Base-by-base conservation (phyloP, 1,139 yeast species). In the Blastobotrys illinoisensis region DNA sequence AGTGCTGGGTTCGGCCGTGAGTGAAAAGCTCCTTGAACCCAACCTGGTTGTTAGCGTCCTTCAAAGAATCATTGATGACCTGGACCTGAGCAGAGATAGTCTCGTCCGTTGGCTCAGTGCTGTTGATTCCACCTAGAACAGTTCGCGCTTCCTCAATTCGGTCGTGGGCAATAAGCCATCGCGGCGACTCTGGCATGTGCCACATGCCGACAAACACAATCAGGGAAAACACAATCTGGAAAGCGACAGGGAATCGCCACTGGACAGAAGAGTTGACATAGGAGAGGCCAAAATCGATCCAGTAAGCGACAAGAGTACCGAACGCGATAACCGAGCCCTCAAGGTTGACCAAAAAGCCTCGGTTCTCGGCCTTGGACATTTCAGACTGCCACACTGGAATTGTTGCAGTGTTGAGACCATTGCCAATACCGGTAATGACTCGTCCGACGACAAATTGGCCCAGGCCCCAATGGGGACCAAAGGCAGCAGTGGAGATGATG, bases 341-440 rank as follows among this genome's bases (percentile, higher is more conserved):
- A 64, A 84, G 71, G 64, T 80, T 79, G 54, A 86, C 90, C 66
- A 86, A 76, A 60, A 80, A 74, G 63, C 95, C 95, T 74, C 95
- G 80, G 68, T 81, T 80, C 64, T 82, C 82, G 9, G 93, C 84
- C 59, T 78, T 77, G 26, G 91, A 82, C 79, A 85, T 80, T 71
- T 87, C 96, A 0, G 95, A 82, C 70, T 87, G 89, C 85, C 89
- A 86, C 56, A 86, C 84, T 14, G 95, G 95, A 60, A 87, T 83
- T 47, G 91, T 85, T 36, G 93, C 87, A 32, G 93, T 86, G 67
- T 83, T 84, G 69, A 85, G 67, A 63, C 95, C 95, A 61, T 85
- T 85, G 63, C 95, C 96, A 45, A 85, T 59, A 63, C 96, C 96
- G 14, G 89, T 81, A 49, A 86, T 71, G 55, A 86, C 85, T 64